Evolutionary conservation across 345 rosid species (phyloP).

Genomic region (Citrus sinensis): DNA sequence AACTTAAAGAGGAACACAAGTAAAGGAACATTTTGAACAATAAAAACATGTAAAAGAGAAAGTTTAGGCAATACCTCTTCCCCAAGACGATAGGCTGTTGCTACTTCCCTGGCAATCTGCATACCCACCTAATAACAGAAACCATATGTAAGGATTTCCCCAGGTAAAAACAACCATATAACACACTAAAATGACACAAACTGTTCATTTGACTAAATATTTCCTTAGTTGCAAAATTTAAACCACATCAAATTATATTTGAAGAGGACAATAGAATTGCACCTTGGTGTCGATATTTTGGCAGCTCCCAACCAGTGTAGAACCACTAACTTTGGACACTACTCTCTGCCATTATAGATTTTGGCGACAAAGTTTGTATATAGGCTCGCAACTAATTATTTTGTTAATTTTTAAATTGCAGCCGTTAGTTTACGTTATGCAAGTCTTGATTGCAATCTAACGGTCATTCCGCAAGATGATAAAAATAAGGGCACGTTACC

Average conservation of each 20-base stretch:
- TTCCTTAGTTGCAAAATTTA: neutral
- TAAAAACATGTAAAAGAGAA: neutral
- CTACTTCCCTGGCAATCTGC: slow-evolving; percentile 45
- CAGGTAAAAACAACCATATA: neutral
- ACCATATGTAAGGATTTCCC: neutral
- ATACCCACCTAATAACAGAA: slow-evolving; percentile 31
- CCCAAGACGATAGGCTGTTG: slow-evolving; percentile 34
- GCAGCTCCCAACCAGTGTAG: slow-evolving; percentile 37
- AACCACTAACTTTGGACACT: slow-evolving; percentile 43
- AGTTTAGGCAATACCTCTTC: slow-evolving; percentile 29
- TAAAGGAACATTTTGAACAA: neutral
- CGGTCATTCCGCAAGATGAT: too few relatives aligned
- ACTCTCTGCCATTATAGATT: slow-evolving; percentile 46
- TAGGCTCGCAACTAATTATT: too few relatives aligned
- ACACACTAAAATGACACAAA: neutral
- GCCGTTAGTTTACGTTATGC: too few relatives aligned
- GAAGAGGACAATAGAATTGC: neutral
- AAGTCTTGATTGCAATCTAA: too few relatives aligned
- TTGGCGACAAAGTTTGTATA: neutral
- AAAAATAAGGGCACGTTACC: too few relatives aligned
- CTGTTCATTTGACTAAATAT: neutral
- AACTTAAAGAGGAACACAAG: neutral
- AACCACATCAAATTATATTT: neutral
- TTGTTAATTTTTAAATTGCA: too few relatives aligned
- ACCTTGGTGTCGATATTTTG: slow-evolving; percentile 43